Percentiles rank a stretch among this genome's conserved stretches.
These are phyloP conservation scores for Talaromyces atroroseus DNA, from an alignment of 2,329 filamentous ascomycete species.

Conservation along the genomic window DNA sequence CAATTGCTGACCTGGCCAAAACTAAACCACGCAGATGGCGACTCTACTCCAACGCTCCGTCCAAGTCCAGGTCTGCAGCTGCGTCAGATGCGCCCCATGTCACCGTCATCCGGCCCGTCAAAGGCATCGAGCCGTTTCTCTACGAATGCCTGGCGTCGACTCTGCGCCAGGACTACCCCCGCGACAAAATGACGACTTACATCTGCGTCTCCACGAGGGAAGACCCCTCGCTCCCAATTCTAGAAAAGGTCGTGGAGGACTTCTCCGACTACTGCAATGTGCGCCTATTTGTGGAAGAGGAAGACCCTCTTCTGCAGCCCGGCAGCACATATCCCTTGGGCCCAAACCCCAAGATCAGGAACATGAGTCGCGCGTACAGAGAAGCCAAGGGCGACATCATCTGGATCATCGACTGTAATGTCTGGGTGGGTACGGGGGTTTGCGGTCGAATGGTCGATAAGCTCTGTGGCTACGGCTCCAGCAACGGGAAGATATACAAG, in stretches of 20 bases:
- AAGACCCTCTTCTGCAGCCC: conserved; percentile 65
- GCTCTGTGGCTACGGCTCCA: conserved; percentile 61
- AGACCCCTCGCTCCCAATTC: conserved; percentile 72
- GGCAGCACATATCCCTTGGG: conserved; percentile 57
- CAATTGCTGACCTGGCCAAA: neutral
- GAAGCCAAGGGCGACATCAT: conserved; percentile 83
- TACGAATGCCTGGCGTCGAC: conserved; percentile 89
- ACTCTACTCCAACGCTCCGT: conserved; percentile 46
- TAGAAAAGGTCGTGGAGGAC: conserved; percentile 66
- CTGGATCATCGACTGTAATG: conserved; percentile 95
- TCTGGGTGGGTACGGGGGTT: conserved; percentile 79
- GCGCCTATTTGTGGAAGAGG: conserved; percentile 70
- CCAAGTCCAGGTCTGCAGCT: conserved; percentile 32
- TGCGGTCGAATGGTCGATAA: conserved; percentile 85
- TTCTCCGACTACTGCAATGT: conserved; percentile 64
- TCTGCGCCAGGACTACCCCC: conserved; percentile 76
- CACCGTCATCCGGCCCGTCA: conserved; percentile 87
- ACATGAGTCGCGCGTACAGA: conserved; percentile 87
- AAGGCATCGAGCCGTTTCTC: conserved; percentile 81
- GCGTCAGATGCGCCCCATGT: conserved; percentile 64
- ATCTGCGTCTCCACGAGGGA: conserved; percentile 71
- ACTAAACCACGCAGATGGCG: conserved; percentile 52
- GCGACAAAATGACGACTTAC: conserved; percentile 67
- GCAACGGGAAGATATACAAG: conserved; percentile 58
- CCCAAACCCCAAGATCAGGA: conserved; percentile 97